Evolutionary conservation across 345 rosid species (phyloP), one percentile per base, ranked within the genome.

Genomic region (Rubroshorea leprosula): DNA sequence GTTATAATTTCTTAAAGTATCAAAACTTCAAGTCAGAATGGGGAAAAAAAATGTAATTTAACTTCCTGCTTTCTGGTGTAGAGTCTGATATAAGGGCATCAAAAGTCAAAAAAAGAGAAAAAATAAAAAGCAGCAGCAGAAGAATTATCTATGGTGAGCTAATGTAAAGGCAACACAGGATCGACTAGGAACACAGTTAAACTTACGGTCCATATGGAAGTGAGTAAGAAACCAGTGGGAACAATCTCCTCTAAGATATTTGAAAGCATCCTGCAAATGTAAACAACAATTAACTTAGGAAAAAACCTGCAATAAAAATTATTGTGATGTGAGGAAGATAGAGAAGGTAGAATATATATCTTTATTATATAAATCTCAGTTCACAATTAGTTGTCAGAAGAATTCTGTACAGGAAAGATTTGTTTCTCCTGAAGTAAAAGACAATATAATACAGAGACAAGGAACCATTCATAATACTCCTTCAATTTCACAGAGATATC

Each of bases 131-230:
- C 41, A 54, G n/a, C 43, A 19, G n/a, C 45, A 54, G 7, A 54
- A 31, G 15, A 18, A 31, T 19, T 54, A 31, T 31, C n/a, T 12
- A 13, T n/a, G 7, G 9, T 18, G 16, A 17, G 5, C 11, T 16
- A n/a, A 17, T 4, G 38, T 18, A 31, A 54, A 31, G 38, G 26
- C n/a, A 50, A 35, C 54, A 45, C 16, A 8, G 50, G 61, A 26
- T 26, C 15, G 45, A 61, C 54, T 23, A 59, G 41, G 7, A 49
- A 54, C 23, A 58, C 5, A 14, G 59, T 17, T 49, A 39, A 67
- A 86, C 98, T 83, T 76, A 92, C 98, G 97, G 66, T 89, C 98
- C 73, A 85, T 86, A 72, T 92, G 97, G 69, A 92, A 92, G 71
- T 89, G 98, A 8, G 98, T 83, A 38, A 92, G 96, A 85, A 92